A percentile compares a stretch with the other conserved stretches of the same genome.
Conservation (phyloP, 805 yeast species). For the Candida orba region DNA sequence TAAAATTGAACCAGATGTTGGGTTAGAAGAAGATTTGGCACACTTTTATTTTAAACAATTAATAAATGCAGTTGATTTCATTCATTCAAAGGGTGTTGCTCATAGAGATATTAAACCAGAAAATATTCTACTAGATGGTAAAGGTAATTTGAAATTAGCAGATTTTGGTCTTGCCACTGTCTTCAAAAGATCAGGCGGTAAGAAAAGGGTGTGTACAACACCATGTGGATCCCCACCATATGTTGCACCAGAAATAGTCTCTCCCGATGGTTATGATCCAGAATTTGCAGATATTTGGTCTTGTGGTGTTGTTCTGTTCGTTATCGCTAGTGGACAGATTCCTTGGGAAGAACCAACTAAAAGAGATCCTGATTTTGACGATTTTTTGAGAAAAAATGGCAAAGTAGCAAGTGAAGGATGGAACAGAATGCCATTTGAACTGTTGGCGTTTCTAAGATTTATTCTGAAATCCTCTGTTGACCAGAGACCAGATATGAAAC, state of each 20-base stretch:
- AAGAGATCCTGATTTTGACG: slow-evolving; percentile 41
- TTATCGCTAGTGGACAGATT: slow-evolving; percentile 54
- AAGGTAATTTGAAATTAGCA: slow-evolving; percentile 64
- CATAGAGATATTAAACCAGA: slow-evolving; percentile 68
- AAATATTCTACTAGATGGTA: slow-evolving; percentile 52
- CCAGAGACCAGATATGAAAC: slow-evolving; percentile 34
- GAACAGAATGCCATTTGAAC: slow-evolving; percentile 42
- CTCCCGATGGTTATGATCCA: slow-evolving; percentile 43
- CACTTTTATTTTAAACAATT: slow-evolving; percentile 65
- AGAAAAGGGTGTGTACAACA: slow-evolving; percentile 38
- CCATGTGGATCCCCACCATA: slow-evolving; percentile 74
- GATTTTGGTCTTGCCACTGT: slow-evolving; percentile 73
- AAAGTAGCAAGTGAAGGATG: slow-evolving; percentile 44
- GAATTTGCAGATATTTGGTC: slow-evolving; percentile 62
- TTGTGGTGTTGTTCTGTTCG: slow-evolving; percentile 57
- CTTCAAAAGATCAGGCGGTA: slow-evolving; percentile 42
- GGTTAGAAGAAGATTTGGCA: slow-evolving; percentile 58
- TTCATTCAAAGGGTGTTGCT: slow-evolving; percentile 60
- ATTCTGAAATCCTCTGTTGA: slow-evolving; percentile 43
- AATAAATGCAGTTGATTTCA: slow-evolving; percentile 48
- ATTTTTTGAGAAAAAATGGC: slow-evolving; percentile 38
- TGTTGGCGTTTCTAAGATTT: slow-evolving; percentile 44
- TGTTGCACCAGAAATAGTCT: slow-evolving; percentile 66
- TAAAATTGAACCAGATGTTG: slow-evolving; percentile 70
- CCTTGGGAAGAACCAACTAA: slow-evolving; percentile 65